Evolutionary conservation across 257 asterid species (phyloP).

Genomic region (Nicotiana undulata): DNA sequence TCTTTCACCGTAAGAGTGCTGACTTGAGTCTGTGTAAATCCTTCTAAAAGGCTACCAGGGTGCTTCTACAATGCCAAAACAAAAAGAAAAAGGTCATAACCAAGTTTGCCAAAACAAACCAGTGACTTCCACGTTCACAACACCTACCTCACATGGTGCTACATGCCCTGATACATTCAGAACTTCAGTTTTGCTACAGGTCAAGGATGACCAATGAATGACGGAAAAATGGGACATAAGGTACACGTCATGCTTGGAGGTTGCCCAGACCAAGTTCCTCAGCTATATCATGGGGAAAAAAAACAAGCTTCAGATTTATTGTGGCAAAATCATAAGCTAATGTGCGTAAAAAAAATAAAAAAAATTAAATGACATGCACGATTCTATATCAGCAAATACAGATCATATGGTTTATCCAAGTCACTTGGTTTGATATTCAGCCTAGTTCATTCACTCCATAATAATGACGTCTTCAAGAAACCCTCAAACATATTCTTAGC

Average conservation of each 20-base stretch:
- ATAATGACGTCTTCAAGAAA: not conserved
- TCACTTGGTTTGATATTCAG: not conserved
- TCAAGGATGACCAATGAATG: constrained; percentile 84
- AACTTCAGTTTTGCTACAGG: constrained; percentile 60
- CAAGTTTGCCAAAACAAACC: not conserved
- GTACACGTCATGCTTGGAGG: constrained; percentile 91
- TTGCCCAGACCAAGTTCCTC: constrained; percentile 95
- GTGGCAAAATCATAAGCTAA: not conserved
- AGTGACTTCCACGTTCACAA: not conserved
- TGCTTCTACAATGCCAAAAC: constrained; percentile 49
- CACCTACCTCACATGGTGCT: constrained; percentile 77
- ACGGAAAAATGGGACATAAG: constrained; percentile 85
- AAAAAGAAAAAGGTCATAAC: not conserved
- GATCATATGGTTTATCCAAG: constrained; percentile 4
- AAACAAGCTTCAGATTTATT: not conserved
- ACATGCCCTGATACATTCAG: constrained; percentile 89
- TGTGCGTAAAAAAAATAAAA: not conserved
- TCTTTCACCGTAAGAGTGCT: constrained; percentile 90
- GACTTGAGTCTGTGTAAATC: constrained; percentile 90
- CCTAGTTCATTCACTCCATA: not conserved
- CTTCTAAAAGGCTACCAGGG: constrained; percentile 92
- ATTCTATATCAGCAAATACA: not conserved
- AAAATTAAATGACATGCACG: not conserved
- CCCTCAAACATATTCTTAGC: not conserved
- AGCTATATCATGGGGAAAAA: constrained; percentile 46